A percentile compares a stretch with the other conserved stretches of the same genome.
Evolutionary conservation across 2,329 filamentous ascomycete genomes (phyloP).

Genomic region (Sporothrix inflata): DNA sequence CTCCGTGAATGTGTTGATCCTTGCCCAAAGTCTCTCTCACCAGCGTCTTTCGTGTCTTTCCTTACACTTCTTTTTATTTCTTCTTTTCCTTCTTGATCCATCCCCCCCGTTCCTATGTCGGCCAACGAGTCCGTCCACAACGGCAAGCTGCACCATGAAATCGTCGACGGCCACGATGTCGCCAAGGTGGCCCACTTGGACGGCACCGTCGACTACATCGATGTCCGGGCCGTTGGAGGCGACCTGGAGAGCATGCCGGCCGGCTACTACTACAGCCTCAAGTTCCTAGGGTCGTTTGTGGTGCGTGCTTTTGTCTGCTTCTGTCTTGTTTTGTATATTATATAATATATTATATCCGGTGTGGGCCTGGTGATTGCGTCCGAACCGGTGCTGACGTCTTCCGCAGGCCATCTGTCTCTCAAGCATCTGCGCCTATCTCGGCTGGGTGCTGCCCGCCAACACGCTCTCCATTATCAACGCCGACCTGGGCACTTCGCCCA

Average conservation of each 20-base stretch:
- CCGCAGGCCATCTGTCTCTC: constrained; percentile 42
- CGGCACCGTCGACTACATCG: constrained; percentile 48
- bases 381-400: background rate
- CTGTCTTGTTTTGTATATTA: too few relatives aligned
- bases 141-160: constrained; percentile 19
- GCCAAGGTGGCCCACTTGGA: constrained; percentile 45
- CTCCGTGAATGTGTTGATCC: too few relatives aligned
- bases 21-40: too few relatives aligned
- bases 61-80: too few relatives aligned
- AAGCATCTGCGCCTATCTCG: constrained; percentile 42
- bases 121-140: constrained; percentile 26
- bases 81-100: too few relatives aligned
- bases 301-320: constrained; percentile 8
- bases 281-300: constrained; percentile 47
- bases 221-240: constrained; percentile 48
- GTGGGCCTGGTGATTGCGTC: too few relatives aligned
- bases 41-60: too few relatives aligned
- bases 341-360: too few relatives aligned
- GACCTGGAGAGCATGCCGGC: constrained; percentile 45
- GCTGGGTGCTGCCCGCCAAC: constrained; percentile 45
- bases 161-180: constrained; percentile 35
- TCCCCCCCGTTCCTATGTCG: too few relatives aligned
- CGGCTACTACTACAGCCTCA: constrained; percentile 46
- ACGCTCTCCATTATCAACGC: constrained; percentile 43
- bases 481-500: constrained; percentile 40